phyloP scores from a whole-genome alignment of 371 early-diverging fungal species.

The Batrachochytrium dendrobatidis region DNA sequence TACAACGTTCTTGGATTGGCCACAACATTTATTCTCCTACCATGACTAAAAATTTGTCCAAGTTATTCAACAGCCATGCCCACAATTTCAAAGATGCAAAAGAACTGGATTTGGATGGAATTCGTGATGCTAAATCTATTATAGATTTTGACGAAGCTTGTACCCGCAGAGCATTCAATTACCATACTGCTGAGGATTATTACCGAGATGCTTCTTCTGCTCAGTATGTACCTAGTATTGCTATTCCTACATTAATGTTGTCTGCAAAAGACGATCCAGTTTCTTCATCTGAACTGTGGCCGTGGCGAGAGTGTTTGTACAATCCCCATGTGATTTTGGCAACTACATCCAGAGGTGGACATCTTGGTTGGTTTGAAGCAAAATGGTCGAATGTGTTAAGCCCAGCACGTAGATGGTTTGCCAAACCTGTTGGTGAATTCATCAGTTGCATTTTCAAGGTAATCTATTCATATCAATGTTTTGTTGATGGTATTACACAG shows the following conservation, averaged over 20 bases:
- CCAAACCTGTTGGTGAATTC: constrained; percentile 34
- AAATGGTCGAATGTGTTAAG: constrained; percentile 7
- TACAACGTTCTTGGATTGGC: constrained; percentile 47
- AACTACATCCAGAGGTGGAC: constrained; percentile 82
- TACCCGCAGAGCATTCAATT: constrained; percentile 64
- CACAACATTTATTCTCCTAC: constrained; percentile 55
- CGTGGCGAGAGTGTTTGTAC: constrained; percentile 56
- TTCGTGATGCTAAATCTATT: constrained; percentile 46
- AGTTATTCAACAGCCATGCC: constrained; percentile 50
- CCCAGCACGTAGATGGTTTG: constrained; percentile 25
- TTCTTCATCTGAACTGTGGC: constrained; percentile 60
- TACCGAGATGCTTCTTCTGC: constrained; percentile 69
- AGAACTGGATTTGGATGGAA: constrained; percentile 46
- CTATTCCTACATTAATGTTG: constrained; percentile 28
- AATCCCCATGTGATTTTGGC: constrained; percentile 87
- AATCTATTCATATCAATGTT: no score
- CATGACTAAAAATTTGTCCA: constrained; percentile 64
- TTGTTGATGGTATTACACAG: no score
- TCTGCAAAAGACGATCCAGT: constrained; percentile 89
- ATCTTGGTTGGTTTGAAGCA: constrained; percentile 88
- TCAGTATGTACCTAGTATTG: constrained; percentile 58
- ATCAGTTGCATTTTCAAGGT: constrained; percentile 21
- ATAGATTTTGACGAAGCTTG: constrained; percentile 73
- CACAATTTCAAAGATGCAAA: constrained; percentile 46
- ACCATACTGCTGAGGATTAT: constrained; percentile 75